These are phyloP conservation scores for Salix arbutifolia DNA, from an alignment of 345 rosid species.

Conservation along the genomic window DNA sequence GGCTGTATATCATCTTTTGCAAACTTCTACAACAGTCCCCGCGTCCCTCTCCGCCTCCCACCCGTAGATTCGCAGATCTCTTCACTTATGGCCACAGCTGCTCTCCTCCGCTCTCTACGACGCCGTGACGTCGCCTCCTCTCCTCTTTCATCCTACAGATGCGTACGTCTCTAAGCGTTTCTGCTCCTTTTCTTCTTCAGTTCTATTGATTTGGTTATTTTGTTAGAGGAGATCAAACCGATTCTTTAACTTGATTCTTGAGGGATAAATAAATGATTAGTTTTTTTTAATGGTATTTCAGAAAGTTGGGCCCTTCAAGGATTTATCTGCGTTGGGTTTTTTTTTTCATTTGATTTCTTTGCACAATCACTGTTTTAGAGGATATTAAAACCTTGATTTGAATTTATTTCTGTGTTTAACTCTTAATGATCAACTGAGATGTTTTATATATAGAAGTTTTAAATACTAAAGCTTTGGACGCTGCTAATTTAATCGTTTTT, in stretches of 20 bases:
- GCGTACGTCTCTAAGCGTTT: conserved; percentile 33
- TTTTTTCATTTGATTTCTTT: background rate
- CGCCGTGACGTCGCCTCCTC: conserved; percentile 63
- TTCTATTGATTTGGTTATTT: background rate
- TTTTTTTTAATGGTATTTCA: background rate
- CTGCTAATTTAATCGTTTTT: background rate
- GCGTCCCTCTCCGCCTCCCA: no score
- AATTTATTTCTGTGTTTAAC: background rate
- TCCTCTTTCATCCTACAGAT: conserved; percentile 55
- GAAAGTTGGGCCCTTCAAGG: background rate
- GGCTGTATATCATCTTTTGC: conserved; percentile 6
- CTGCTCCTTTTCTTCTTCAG: background rate
- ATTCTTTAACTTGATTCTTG: background rate
- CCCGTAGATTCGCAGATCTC: background rate
- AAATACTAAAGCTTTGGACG: no score
- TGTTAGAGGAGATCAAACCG: background rate
- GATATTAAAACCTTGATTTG: background rate
- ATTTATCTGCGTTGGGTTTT: background rate
- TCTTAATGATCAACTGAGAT: background rate
- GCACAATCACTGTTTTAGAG: background rate
- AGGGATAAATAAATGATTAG: background rate
- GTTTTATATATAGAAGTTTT: no score
- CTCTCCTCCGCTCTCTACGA: conserved; percentile 60
- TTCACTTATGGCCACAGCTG: conserved; percentile 54
- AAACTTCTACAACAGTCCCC: background rate